Base-by-base conservation (phyloP, 371 early-diverging fungal species). In the Parasitella parasitica region DNA sequence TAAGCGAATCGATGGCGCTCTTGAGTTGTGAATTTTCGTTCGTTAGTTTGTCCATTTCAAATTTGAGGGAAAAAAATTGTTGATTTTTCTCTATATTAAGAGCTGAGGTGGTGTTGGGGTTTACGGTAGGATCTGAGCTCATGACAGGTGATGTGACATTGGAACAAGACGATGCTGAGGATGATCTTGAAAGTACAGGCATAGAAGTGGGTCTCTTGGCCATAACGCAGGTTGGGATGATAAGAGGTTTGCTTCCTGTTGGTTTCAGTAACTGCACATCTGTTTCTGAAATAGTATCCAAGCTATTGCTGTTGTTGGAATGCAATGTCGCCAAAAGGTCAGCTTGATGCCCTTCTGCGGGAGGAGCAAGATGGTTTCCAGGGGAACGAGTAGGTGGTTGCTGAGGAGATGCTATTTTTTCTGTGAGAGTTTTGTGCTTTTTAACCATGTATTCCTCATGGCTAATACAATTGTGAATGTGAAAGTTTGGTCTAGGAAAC, bases 401-500 rank as follows among this genome's bases (percentile, higher is more conserved):
- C 9, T 4, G 20, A 4, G 54, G 1, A 11, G 26, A 12, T 4
- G 34, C 34, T 7, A 46, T 16, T 3, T 50, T 39, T 11, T 50
- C 13, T 11, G 57, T 35, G 9, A 63, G 24, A 4, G 50, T 28
- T 2, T 55, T 38, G 4, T 37, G 18, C 22, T 55, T 27, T 6
- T 4, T 15, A 4, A 24, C 13, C 7, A 37, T 32, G 53, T 68
- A 63, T 0, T 6, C 7, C 0, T 68, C 61, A 11, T 36, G 13
- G 27, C 28, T 30, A 1, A 69, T 43, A 22, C 6, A 11, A 1
- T 28, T 39, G 28, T 69, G 69, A 0, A 69, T 13, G 12, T 28
- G 24, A 4, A 37, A n/a, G 8, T 53, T 46, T 0, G 64, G 65
- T 24, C 46, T 51, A 3, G 61, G 61, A 38, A 77, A 75, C 0